Evolutionary conservation across 495 filamentous ascomycete genomes (phyloP), one percentile per base, ranked within the genome.

Genomic region (Sporormia fimetaria): DNA sequence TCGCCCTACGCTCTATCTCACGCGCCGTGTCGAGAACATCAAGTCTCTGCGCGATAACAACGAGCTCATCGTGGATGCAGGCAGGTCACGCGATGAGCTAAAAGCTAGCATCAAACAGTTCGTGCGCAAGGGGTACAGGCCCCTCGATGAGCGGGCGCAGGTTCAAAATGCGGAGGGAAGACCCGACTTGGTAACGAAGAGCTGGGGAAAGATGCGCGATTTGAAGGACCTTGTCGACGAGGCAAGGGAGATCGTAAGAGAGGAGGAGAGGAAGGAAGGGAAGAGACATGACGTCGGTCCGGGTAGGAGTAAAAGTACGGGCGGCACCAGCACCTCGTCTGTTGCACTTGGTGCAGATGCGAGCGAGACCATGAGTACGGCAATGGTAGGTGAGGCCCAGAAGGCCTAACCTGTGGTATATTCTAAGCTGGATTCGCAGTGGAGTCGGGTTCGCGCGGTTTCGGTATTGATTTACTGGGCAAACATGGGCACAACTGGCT

Each of bases 1-100:
- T 11, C 22, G 47, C 0, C 46, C 61, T 14, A 57, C 66, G 46
- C 22, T 81, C 3, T 80, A 74, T 56, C 58, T 80, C 12, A 81
- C 67, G 0, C 66, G 76, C 6, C 63, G 76, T 17, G 74, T 80
- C 2, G 74, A 80, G 36, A 62, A 63, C 20, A 67, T 63, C 2
- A 51, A 52, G 26, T 44, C 54, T 8, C 36, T 62, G 10, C 25
- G 48, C 14, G 51, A 57, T 7, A n/a, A n/a, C 12, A 50, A 54
- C 12, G 49, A 51, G 24, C 28, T 32, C 20, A 49, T 55, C 21
- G 44, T 55, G 32, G 45, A 42, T 24, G 5, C 16, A 22, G 48
- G 39, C 20, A 21, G 26, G 31, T 24, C 31, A 1, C 21, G 33
- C 15, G 29, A 45, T 7, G 39, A 43, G 16, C 21, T 42, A 2